Evolutionary conservation across 2,329 filamentous ascomycete genomes (phyloP).

Genomic region (Leptographium lundbergii): DNA sequence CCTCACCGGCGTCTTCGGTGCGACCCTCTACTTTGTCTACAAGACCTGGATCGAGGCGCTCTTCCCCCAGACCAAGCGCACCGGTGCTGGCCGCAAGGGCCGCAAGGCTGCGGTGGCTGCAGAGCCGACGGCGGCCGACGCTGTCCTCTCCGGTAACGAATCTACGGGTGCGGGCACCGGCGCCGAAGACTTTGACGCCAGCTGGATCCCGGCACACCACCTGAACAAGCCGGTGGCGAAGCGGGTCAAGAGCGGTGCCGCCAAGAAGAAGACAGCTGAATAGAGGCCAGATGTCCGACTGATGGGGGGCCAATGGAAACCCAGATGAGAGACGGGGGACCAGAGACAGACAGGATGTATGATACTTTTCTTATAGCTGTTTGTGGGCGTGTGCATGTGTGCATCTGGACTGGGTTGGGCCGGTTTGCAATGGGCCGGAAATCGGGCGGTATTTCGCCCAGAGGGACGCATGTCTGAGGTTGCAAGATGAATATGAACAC

Average conservation of each 20-base stretch:
- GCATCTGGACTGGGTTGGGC: not conserved
- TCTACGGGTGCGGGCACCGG: constrained; percentile 56
- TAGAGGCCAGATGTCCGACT: not conserved
- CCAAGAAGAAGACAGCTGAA: constrained; percentile 25
- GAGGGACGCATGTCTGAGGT: not conserved
- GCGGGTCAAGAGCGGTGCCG: constrained; percentile 47
- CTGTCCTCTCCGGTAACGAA: constrained; percentile 52
- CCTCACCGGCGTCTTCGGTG: constrained; percentile 64
- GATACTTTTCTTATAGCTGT: not conserved
- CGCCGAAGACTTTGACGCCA: constrained; percentile 66
- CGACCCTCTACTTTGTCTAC: constrained; percentile 91
- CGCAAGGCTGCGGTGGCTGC: constrained; percentile 50
- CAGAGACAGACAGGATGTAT: constrained; percentile 14
- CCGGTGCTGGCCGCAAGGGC: constrained; percentile 43
- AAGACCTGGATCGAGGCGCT: constrained; percentile 94
- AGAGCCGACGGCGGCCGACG: constrained; percentile 20
- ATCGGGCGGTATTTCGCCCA: not conserved
- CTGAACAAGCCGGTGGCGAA: constrained; percentile 71
- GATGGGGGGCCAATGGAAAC: too few relatives aligned
- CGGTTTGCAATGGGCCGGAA: not conserved
- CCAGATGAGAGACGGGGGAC: not conserved
- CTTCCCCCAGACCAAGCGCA: constrained; percentile 78
- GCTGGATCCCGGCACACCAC: constrained; percentile 86
- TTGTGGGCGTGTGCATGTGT: not conserved
- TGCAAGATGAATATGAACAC: not conserved